These are phyloP conservation scores for Ustilago nuda DNA, from an alignment of 1,284 basidiomycete genomes.

Conservation along the genomic window DNA sequence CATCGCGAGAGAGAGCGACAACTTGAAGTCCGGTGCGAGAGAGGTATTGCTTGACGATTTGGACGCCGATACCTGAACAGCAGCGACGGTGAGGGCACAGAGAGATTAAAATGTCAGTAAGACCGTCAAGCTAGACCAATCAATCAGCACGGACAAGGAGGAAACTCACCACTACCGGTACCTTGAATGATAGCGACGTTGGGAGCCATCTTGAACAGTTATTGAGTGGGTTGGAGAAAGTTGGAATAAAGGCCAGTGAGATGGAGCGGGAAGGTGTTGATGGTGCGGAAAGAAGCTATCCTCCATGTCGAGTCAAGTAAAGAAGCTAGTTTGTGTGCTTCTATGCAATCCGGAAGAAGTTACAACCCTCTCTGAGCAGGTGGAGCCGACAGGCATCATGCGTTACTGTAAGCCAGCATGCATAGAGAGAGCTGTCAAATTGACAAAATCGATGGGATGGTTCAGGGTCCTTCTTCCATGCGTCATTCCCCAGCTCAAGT, in stretches of 20 bases:
- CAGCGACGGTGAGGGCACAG: neutral
- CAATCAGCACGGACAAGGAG: neutral
- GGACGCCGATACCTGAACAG: conserved; percentile 51
- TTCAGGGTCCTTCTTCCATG: conserved; percentile 37
- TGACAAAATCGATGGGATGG: conserved; percentile 5
- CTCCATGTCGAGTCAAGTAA: neutral
- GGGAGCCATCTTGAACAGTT: conserved; percentile 31
- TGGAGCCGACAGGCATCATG: conserved; percentile 4
- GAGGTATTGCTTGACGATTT: conserved; percentile 65
- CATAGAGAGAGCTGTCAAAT: conserved; percentile 31
- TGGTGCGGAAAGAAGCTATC: neutral
- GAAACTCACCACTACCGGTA: conserved; percentile 47
- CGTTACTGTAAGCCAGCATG: conserved; percentile 34
- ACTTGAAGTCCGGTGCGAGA: conserved; percentile 70
- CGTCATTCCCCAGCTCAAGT: conserved; percentile 33
- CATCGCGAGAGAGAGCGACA: conserved; percentile 71
- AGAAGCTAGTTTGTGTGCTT: neutral
- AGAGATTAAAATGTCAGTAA: neutral
- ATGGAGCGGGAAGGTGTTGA: neutral
- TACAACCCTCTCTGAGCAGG: neutral
- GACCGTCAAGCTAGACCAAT: neutral
- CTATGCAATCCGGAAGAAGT: conserved; percentile 5
- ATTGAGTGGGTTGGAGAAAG: too few species aligned
- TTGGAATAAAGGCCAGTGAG: neutral
- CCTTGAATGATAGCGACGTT: conserved; percentile 64